Base-by-base conservation (phyloP, 2,329 filamentous ascomycete species). In the Botrytis fragariae region DNA sequence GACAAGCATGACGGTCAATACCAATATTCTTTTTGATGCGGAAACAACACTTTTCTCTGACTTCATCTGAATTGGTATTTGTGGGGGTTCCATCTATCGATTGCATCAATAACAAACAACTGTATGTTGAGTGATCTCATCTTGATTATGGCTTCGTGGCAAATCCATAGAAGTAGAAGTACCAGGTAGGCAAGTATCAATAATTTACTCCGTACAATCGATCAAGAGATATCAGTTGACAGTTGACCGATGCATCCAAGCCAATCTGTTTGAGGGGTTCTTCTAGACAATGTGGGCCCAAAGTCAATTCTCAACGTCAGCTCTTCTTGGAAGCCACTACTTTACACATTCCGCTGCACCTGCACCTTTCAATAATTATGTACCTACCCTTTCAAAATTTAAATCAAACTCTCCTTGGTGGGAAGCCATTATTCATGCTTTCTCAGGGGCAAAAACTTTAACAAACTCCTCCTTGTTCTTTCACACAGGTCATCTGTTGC, bases 251-350 rank as follows among this genome's bases (percentile, higher is more conserved):
- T 29, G 64, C 51, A 29, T 42, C 48, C 29, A 68, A 51, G 9
- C 35, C 35, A 37, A 48, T 57, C 61, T 18, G 37, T 29, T 62
- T 18, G 37, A 63, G n/a, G 35, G 22, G 20, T 16, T 32, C 45
- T 9, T 48, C 45, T 29, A 42, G 48, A 69, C 18, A 54, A 57
- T 57, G 35, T 69, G 65, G 48, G 37, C 65, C 48, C 25, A 69
- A 57, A 54, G 51, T 57, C 25, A 25, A 39, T 48, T n/a, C n/a
- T 69, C 65, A 69, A 69, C 65, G 48, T 69, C 65, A 69, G 65
- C 65, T 69, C 35, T 57, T 57, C 48, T 57, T 69, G 18, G 35
- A 57, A 59, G 37, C 65, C 65, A 69, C 65, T 68, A 57, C 22
- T 22, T 32, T 68, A 32, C 65, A 42, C 48, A 57, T 69, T 42